Evolutionary conservation across 768 basidiomycete species (phyloP).

Genomic region (Tylopilus intermedius): DNA sequence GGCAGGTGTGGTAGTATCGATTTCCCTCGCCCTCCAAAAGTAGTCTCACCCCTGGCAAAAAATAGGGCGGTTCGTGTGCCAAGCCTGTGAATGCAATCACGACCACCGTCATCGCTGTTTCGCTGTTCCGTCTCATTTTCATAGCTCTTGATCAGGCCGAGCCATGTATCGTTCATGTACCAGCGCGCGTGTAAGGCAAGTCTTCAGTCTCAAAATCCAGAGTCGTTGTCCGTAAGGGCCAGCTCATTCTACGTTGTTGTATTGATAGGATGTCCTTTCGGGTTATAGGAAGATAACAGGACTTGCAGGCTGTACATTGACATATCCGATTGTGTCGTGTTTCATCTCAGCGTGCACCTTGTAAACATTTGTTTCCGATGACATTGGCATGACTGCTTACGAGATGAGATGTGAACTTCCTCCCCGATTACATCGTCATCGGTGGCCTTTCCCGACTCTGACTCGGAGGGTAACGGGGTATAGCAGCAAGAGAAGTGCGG

Average conservation of each 20-base stretch:
- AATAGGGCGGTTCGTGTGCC: neutral
- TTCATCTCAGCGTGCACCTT: neutral
- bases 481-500: neutral
- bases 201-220: no score
- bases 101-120: neutral
- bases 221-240: neutral
- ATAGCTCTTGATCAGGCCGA: neutral
- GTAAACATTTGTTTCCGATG: neutral
- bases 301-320: neutral
- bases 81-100: neutral
- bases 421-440: neutral
- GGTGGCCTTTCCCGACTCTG: neutral
- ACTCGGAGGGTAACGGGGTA: no score
- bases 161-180: no score
- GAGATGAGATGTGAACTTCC: neutral
- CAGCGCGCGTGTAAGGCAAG: no score
- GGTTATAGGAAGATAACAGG: neutral
- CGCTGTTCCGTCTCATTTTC: neutral
- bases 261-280: neutral
- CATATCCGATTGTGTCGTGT: neutral
- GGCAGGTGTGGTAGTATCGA: neutral
- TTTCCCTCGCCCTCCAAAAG: constrained; percentile 1
- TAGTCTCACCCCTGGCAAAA: neutral
- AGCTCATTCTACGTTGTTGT: neutral
- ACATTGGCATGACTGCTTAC: neutral